These are phyloP conservation scores for Solanum lignicaule DNA, from an alignment of 257 asterid species.

Conservation along the genomic window DNA sequence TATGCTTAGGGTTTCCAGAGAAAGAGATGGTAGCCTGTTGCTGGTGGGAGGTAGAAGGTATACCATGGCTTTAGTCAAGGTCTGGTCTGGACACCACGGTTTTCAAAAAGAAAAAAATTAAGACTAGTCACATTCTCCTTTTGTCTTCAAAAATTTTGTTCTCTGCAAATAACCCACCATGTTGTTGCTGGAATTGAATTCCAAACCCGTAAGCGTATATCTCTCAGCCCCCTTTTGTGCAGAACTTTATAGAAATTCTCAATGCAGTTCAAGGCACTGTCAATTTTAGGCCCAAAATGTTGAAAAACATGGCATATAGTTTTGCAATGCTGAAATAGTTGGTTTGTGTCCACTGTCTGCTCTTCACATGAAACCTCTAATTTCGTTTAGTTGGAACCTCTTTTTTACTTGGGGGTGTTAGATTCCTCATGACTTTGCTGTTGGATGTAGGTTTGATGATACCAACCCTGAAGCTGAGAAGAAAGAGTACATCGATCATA, in stretches of 20 bases:
- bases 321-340: not conserved
- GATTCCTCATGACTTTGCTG: not conserved
- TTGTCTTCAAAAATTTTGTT: not conserved
- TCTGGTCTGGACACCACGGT: not conserved
- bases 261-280: not conserved
- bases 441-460: constrained; percentile 63
- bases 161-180: not conserved
- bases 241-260: not conserved
- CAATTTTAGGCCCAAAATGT: not conserved
- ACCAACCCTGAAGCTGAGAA: constrained; percentile 99
- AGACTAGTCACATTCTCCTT: not conserved
- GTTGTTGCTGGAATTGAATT: not conserved
- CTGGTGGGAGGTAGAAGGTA: not conserved
- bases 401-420: not conserved
- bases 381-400: not conserved
- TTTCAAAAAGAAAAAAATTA: not conserved
- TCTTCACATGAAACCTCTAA: not conserved
- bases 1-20: not conserved
- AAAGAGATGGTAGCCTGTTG: not conserved
- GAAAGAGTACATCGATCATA: constrained; percentile 86
- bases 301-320: not conserved
- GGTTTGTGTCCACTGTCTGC: not conserved
- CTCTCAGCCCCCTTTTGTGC: not conserved
- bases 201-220: not conserved
- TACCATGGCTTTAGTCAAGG: not conserved